Evolutionary conservation across 768 basidiomycete genomes (phyloP).

Genomic region (Calocera viscosa): DNA sequence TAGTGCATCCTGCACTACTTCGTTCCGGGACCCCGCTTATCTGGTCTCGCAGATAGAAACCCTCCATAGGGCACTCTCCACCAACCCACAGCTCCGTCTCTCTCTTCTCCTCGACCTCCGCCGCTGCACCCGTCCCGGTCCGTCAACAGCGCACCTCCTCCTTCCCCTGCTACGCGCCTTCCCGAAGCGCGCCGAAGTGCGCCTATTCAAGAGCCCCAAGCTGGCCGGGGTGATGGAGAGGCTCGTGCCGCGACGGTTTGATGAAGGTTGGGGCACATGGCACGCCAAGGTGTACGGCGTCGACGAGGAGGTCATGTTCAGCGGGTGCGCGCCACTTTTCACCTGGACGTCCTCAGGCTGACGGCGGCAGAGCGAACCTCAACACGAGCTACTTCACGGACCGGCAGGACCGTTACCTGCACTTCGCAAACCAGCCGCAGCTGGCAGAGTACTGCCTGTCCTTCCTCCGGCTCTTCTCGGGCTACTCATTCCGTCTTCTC

Average conservation of each 20-base stretch:
- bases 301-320: conserved; percentile 85
- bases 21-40: not conserved
- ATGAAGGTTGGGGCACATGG: conserved; percentile 99
- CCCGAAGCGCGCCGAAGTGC: conserved; percentile 58
- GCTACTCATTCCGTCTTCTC: conserved; percentile 57
- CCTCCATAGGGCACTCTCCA: conserved; percentile 11
- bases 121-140: conserved; percentile 34
- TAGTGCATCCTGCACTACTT: conserved; percentile 41
- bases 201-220: conserved; percentile 79
- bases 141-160: conserved; percentile 39
- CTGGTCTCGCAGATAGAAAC: not conserved
- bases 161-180: conserved; percentile 40
- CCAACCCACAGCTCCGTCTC: conserved; percentile 49
- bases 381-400: conserved; percentile 88
- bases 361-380: conserved; percentile 64
- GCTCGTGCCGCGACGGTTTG: conserved; percentile 80
- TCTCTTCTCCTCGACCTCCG: conserved; percentile 58
- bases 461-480: conserved; percentile 54
- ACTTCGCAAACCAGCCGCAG: conserved; percentile 45
- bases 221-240: conserved; percentile 60
- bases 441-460: conserved; percentile 75
- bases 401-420: conserved; percentile 87
- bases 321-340: conserved; percentile 49
- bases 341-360: not conserved
- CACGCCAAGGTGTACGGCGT: conserved; percentile 92